Evolutionary conservation across 805 yeast species (phyloP), one percentile per base, ranked within the genome.

Genomic region (Metschnikowia colocasiae): DNA sequence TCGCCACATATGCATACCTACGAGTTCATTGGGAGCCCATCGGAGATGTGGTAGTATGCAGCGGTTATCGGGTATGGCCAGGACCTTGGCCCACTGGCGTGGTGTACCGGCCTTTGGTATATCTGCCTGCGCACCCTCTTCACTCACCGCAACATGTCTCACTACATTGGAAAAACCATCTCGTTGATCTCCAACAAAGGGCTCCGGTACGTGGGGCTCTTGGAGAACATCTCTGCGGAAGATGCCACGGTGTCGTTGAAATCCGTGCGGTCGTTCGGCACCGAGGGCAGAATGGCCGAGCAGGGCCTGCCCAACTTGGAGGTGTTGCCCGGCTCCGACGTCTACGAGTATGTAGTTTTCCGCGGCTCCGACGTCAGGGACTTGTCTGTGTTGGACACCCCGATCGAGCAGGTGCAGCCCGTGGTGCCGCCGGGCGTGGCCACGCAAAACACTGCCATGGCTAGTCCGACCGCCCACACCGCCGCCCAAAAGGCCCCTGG

Each of bases 281-380:
- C 97, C 18, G 98, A 92, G 66, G 97, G 96, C 26, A 80, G 98
- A 59, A 74, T 85, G 55, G 74, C 75, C 33, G 63, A 60, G 41
- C 57, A 56, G 36, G 77, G 76, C 23, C 89, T 85, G 63, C 84
- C 87, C 3, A 71, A 76, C 13, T 74, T 78, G 53, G 95, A 88
- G 64, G 82, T 89, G 34, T 77, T 80, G 47, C 85, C 95, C 6
- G 83, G 87, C 16, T 67, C 74, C n/a, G 81, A 76, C 36, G 76
- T 84, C 13, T 87, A 81, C 66, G 91, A 87, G 23, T 79, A 78
- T 48, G 88, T 94, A 43, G 87, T 85, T 46, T 86, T 94, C 64
- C 81, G 91, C 57, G 99, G 99, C 32, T 80, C 87, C 22, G 97
- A 92, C 59, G 97, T 94, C 19, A 86, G 87, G 68, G 96, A 87